Evolutionary conservation across 2,329 filamentous ascomycete genomes (phyloP), one percentile per base, ranked within the genome.

Genomic region (Ophiostoma angusticollis): DNA sequence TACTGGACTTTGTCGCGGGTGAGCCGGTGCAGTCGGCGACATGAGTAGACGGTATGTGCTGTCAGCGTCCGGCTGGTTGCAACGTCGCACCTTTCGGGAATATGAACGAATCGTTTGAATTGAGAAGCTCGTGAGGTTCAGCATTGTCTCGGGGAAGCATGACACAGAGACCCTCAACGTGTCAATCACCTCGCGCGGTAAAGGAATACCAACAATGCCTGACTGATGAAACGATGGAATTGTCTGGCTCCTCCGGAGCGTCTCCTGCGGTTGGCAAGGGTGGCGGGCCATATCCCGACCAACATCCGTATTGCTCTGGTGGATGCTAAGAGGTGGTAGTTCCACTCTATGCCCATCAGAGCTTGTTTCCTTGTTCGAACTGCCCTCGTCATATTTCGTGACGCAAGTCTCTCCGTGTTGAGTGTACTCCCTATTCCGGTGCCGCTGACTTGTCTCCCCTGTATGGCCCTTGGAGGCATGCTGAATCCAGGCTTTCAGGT

Each of bases 101-200:
- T 73, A 73, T 21, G 62, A 54, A 13, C 72, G 68, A 41, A 77
- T 72, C 0, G 67, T 74, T 52, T 76, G 71, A 35, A 74, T 60
- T 0, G 71, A 67, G 5, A 74, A 56, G 48, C 67, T 73, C 0
- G 64, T 67, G 5, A 70, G 66, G 9, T 68, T 57, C 1, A 76
- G 63, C 65, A 74, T 72, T 1, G 70, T 73, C 46, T 74, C 70
- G 0, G 72, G 72, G 45, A 77, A 77, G 47, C 68, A 73, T 5
- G 63, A 57, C 9, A 73, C 64, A 0, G 66, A 72, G 6, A 72
- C 61, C 21, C 66, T 58, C 4, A 76, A 56, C 0, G 63, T 72
- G 42, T 76, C 70, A 29, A 74, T 52, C 3, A 72, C 60, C 19
- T 73, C 63, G 1, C 66, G 62, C 0, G 70, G 68, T 0, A 76